phyloP scores from a whole-genome alignment of 257 asterid genomes.

The Solanum etuberosum region DNA sequence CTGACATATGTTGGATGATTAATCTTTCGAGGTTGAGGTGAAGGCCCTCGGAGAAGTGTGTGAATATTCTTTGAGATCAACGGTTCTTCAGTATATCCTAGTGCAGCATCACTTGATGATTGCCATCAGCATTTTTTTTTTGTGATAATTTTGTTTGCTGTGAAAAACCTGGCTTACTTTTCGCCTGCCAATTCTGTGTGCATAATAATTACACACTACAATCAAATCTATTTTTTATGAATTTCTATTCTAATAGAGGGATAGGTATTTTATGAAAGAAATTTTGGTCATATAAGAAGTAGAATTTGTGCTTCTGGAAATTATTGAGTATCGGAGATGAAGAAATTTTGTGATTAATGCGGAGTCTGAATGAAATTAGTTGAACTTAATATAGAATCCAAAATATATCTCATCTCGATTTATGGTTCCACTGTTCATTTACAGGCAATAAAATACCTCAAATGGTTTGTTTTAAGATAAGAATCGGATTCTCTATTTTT shows the following conservation, averaged over 20 bases:
- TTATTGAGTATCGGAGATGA: not conserved
- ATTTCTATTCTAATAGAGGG: not conserved
- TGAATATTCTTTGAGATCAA: not conserved
- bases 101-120: not conserved
- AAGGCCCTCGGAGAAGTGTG: not conserved
- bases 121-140: not conserved
- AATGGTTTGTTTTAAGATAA: not conserved
- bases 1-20: not conserved
- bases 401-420: not conserved
- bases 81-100: not conserved
- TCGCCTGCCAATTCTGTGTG: not conserved
- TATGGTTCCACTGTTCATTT: not conserved
- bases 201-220: not conserved
- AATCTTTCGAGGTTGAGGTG: not conserved
- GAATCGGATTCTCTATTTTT: not conserved
- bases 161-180: not conserved
- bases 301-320: not conserved
- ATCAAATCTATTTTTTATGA: not conserved
- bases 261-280: not conserved
- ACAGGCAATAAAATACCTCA: not conserved
- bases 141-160: not conserved
- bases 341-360: not conserved
- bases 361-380: not conserved
- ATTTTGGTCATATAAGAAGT: not conserved
- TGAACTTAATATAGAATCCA: not conserved